phyloP scores from a whole-genome alignment of 495 filamentous ascomycete genomes.

The Lepidopterella palustris region DNA sequence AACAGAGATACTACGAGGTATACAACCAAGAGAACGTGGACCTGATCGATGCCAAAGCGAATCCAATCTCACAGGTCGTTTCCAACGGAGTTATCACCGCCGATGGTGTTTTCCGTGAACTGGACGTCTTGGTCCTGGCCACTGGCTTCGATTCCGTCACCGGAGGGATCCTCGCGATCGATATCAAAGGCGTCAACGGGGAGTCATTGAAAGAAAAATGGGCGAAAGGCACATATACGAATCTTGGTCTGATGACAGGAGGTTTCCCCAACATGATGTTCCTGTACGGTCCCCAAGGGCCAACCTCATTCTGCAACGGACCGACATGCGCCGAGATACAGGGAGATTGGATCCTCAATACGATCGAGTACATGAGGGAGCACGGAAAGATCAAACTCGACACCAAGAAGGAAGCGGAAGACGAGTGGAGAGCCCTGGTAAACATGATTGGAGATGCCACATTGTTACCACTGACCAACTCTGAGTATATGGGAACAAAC shows the following conservation, averaged over 20 bases:
- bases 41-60: constrained; percentile 34
- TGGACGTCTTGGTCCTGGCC: constrained; percentile 24
- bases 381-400: constrained; percentile 9
- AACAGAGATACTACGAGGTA: constrained; percentile 37
- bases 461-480: constrained; percentile 9
- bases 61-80: constrained; percentile 26
- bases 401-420: constrained; percentile 5
- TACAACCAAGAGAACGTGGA: constrained; percentile 37
- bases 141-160: constrained; percentile 40
- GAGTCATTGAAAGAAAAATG: constrained; percentile 29
- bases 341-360: constrained; percentile 11
- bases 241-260: constrained; percentile 27
- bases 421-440: constrained; percentile 7
- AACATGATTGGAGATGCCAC: constrained; percentile 1
- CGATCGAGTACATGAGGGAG: constrained; percentile 7
- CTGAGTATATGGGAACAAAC: constrained; percentile 23
- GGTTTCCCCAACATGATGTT: constrained; percentile 40
- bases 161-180: constrained; percentile 33
- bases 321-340: constrained; percentile 18
- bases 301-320: constrained; percentile 22
- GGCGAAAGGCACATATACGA: constrained; percentile 28
- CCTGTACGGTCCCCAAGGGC: constrained; percentile 35
- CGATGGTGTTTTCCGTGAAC: not conserved
- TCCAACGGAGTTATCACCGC: constrained; percentile 18
- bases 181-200: constrained; percentile 29